Evolutionary conservation across 2,329 filamentous ascomycete genomes (phyloP).

Genomic region (Diaporthe sp.): DNA sequence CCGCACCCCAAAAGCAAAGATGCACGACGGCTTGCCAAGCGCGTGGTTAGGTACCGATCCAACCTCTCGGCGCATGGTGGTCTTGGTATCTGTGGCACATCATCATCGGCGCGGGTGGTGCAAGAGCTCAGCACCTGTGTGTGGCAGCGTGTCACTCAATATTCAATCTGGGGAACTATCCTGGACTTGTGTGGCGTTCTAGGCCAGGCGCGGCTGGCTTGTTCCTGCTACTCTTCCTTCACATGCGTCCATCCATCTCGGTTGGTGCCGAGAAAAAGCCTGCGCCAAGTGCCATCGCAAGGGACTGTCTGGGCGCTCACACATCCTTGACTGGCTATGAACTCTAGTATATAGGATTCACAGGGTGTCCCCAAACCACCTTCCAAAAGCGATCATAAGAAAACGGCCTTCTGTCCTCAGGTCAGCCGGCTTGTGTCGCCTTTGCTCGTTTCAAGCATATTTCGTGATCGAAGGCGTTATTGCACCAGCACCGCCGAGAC

Average conservation of each 20-base stretch:
- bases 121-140: background rate
- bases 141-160: background rate
- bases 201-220: background rate
- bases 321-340: background rate
- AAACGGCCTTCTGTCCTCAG: background rate
- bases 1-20: background rate
- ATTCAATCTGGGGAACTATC: background rate
- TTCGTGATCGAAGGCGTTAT: constrained; percentile 26
- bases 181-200: background rate
- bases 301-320: background rate
- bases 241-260: background rate
- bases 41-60: constrained; percentile 3
- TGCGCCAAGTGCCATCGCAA: background rate
- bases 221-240: background rate
- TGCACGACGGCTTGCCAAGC: constrained; percentile 13
- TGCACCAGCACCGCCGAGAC: constrained; percentile 27
- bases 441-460: constrained; percentile 8
- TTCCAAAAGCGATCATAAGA: constrained; percentile 10
- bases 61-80: constrained; percentile 16
- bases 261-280: background rate
- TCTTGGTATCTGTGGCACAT: constrained; percentile 27
- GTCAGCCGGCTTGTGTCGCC: constrained; percentile 9
- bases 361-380: background rate
- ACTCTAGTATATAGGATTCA: background rate
- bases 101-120: background rate